These are phyloP conservation scores for Castanea crenata DNA, from an alignment of 306 rosid genomes.

Conservation along the genomic window DNA sequence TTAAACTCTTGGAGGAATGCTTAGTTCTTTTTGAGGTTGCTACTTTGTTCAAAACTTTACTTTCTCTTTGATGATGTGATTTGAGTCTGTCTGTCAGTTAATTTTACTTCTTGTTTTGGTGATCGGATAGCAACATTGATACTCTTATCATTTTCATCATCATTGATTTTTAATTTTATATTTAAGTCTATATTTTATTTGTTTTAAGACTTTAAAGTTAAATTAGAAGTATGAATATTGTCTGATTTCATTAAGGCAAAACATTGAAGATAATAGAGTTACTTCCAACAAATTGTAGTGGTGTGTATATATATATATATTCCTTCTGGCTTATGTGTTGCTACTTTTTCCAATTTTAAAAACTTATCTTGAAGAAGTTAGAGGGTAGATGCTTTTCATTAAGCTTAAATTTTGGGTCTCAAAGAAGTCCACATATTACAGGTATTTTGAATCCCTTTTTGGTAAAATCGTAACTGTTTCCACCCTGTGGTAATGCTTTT, in stretches of 20 bases:
- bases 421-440: background rate
- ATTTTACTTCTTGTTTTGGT: background rate
- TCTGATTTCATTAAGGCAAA: too few relatives aligned
- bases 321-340: background rate
- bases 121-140: background rate
- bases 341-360: background rate
- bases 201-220: background rate
- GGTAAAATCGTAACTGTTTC: background rate
- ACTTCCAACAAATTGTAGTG: background rate
- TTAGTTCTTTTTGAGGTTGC: conserved; percentile 81
- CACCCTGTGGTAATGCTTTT: background rate
- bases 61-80: conserved; percentile 11
- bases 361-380: background rate
- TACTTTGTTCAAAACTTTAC: conserved; percentile 17
- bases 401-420: background rate
- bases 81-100: background rate
- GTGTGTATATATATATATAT: background rate
- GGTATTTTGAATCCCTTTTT: background rate
- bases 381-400: background rate
- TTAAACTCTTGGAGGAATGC: conserved; percentile 97
- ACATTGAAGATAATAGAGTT: background rate
- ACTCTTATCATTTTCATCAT: background rate
- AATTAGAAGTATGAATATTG: background rate
- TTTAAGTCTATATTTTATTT: background rate
- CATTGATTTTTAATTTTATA: background rate